These are phyloP conservation scores for Pseudozyma flocculosa DNA, from an alignment of 1,284 basidiomycete species.

Conservation along the genomic window DNA sequence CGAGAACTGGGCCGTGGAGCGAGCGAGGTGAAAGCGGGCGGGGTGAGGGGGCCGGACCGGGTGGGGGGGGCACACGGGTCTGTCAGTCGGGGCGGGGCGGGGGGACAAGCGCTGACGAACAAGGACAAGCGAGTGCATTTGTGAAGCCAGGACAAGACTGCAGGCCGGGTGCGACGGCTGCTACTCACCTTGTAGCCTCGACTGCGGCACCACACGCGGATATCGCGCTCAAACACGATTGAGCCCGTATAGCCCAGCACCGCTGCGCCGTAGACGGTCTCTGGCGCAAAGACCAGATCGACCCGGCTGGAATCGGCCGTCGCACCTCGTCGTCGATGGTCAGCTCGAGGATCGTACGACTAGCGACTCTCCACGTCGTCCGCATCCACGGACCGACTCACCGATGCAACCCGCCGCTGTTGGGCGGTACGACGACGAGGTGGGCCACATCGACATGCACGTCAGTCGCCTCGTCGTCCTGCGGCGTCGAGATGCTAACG, in stretches of 20 bases:
- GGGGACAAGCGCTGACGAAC: not conserved
- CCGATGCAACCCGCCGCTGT: conserved; percentile 6
- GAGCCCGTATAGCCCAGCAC: conserved; percentile 46
- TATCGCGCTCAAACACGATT: conserved; percentile 41
- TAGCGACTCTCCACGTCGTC: too few relatives aligned
- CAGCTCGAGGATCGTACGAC: not conserved
- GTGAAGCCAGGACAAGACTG: not conserved
- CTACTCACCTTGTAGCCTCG: conserved; percentile 21
- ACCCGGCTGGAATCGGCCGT: conserved; percentile 13
- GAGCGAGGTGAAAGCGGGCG: too few relatives aligned
- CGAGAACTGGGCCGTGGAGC: conserved; percentile 32
- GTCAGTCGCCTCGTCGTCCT: not conserved
- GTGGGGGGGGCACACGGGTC: too few relatives aligned
- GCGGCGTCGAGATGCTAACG: conserved; percentile 35
- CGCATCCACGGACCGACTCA: too few relatives aligned
- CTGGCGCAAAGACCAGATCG: conserved; percentile 27
- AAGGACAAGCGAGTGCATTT: too few relatives aligned
- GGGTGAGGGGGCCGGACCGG: too few relatives aligned
- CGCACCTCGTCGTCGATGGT: not conserved
- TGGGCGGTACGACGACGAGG: conserved; percentile 38
- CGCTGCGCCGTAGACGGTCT: conserved; percentile 38
- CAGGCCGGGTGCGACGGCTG: not conserved
- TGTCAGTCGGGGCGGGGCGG: not conserved
- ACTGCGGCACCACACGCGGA: conserved; percentile 29
- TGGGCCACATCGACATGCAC: conserved; percentile 41